Conservation (phyloP, 176 grass and related monocot species). For the Eremochloa ophiuroides region DNA sequence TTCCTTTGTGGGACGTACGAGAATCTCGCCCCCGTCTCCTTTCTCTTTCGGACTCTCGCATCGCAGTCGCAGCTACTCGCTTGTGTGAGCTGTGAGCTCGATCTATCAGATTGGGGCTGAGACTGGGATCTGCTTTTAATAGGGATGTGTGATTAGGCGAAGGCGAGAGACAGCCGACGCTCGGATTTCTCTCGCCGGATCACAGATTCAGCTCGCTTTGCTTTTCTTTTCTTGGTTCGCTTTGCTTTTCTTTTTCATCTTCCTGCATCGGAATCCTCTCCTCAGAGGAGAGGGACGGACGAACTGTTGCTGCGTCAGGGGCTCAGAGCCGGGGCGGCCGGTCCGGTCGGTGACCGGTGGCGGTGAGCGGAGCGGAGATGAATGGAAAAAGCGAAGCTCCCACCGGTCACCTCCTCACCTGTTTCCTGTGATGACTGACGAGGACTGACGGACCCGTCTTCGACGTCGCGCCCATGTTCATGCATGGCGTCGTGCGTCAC, state of each 20-base stretch:
- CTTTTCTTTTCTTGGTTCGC: no score
- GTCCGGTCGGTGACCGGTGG: neutral
- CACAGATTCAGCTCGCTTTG: neutral
- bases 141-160: neutral
- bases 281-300: no score
- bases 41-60: no score
- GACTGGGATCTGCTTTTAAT: constrained; percentile 31
- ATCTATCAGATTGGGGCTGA: neutral
- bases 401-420: neutral
- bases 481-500: neutral
- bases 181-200: neutral
- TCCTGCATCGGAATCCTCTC: constrained; percentile 29
- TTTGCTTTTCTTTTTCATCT: neutral
- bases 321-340: no score
- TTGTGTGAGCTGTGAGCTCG: neutral
- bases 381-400: neutral
- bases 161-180: neutral
- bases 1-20: constrained; percentile 8
- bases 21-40: neutral
- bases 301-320: neutral
- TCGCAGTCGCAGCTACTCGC: neutral
- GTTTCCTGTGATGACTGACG: no score
- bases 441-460: no score
- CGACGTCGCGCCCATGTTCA: neutral
- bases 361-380: no score